phyloP scores from a whole-genome alignment of 2,329 filamentous ascomycete genomes.

The Diaporthe sp. region DNA sequence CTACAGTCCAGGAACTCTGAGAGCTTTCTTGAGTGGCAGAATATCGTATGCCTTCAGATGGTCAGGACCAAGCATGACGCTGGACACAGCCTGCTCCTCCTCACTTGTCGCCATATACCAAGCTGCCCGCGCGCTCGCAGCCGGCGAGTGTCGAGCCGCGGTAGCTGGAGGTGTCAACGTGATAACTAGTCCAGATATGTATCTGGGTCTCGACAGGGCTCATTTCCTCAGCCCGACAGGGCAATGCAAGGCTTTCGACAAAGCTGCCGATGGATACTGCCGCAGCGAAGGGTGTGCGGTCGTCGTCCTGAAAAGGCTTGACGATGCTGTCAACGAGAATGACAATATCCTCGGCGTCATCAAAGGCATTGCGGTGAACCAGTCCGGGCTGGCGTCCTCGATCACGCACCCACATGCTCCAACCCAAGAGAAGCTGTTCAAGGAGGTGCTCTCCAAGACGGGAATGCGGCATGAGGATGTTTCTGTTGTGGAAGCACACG shows the following conservation, averaged over 20 bases:
- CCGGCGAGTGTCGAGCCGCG: slow-evolving; percentile 49
- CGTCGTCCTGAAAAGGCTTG: slow-evolving; percentile 1
- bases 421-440: slow-evolving; percentile 48
- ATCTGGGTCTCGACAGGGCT: slow-evolving; percentile 47
- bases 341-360: slow-evolving; percentile 60
- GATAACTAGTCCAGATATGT: slow-evolving; percentile 47
- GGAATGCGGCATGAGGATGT: slow-evolving; percentile 46
- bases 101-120: slow-evolving; percentile 54
- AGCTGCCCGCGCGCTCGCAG: slow-evolving; percentile 49
- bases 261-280: slow-evolving; percentile 62
- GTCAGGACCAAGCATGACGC: slow-evolving; percentile 49
- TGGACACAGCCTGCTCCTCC: slow-evolving; percentile 56
- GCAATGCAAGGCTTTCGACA: slow-evolving; percentile 51
- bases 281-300: slow-evolving; percentile 49
- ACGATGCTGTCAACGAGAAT: slow-evolving; percentile 50
- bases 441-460: slow-evolving; percentile 47
- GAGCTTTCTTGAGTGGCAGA: slow-evolving; percentile 48
- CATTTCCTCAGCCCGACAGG: slow-evolving; percentile 51
- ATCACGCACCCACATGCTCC: slow-evolving; percentile 49
- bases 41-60: slow-evolving; percentile 53
- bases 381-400: slow-evolving; percentile 53
- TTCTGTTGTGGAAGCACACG: slow-evolving; percentile 55
- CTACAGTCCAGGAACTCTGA: slow-evolving; percentile 47
- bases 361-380: slow-evolving; percentile 53
- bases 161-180: slow-evolving; percentile 51